Percentiles rank a stretch among this genome's conserved stretches.
These are phyloP conservation scores for Ogataea ganodermae DNA, from an alignment of 805 yeast genomes.

Conservation along the genomic window DNA sequence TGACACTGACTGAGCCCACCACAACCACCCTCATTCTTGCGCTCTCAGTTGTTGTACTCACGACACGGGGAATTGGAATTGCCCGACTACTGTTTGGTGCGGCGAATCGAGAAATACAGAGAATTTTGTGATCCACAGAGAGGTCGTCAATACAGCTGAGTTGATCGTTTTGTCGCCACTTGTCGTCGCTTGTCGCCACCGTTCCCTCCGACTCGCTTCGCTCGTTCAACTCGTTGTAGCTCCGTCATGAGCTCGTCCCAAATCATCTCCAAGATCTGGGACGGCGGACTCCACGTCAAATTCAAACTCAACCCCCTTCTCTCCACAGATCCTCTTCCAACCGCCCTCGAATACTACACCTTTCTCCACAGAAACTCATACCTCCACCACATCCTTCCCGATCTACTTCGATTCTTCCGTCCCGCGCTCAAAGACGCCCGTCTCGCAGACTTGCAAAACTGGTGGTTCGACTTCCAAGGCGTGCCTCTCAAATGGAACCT, in stretches of 20 bases:
- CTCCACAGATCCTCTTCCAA: conserved; percentile 16
- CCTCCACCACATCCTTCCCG: conserved; percentile 44
- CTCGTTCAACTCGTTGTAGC: not conserved
- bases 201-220: not conserved
- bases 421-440: conserved; percentile 30
- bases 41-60: no score
- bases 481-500: conserved; percentile 75
- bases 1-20: no score
- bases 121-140: no score
- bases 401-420: conserved; percentile 42
- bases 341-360: conserved; percentile 17
- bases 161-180: no score
- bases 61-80: no score
- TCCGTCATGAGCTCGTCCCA: conserved; percentile 33
- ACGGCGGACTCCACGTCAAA: conserved; percentile 51
- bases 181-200: not conserved
- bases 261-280: conserved; percentile 46
- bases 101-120: no score
- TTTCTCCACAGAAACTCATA: conserved; percentile 50
- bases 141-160: no score
- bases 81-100: no score
- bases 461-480: conserved; percentile 71
- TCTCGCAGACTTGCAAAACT: conserved; percentile 20
- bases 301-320: conserved; percentile 30
- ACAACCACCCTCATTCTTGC: no score